These are phyloP conservation scores for Cynara cardunculus DNA, from an alignment of 129 eudicot species.

Conservation along the genomic window DNA sequence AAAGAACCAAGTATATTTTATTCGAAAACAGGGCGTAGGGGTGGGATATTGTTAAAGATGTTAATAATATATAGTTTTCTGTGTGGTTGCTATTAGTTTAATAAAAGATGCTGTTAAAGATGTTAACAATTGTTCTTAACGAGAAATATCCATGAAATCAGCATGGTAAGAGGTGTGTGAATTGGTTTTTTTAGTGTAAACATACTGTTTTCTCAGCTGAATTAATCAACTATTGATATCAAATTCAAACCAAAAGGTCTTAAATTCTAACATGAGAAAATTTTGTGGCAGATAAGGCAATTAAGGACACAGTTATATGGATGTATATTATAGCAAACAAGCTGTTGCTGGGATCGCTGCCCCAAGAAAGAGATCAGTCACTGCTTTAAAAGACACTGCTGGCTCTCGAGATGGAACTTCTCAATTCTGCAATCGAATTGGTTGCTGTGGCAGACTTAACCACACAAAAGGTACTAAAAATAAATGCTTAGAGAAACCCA, in stretches of 20 bases:
- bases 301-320: constrained; percentile 42
- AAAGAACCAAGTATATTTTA: not conserved
- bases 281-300: constrained; percentile 24
- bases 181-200: not conserved
- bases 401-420: constrained; percentile 40
- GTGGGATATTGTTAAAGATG: not conserved
- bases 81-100: not conserved
- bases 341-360: constrained; percentile 44
- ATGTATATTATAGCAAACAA: constrained; percentile 49
- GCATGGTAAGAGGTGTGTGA: too few species aligned
- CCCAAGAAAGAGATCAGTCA: constrained; percentile 46
- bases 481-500: constrained; percentile 49
- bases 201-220: not conserved
- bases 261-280: not conserved
- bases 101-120: not conserved
- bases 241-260: not conserved
- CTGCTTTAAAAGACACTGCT: constrained; percentile 40
- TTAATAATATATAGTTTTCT: not conserved
- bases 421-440: constrained; percentile 76
- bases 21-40: not conserved
- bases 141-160: too few species aligned
- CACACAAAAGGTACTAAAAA: constrained; percentile 35
- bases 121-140: not conserved
- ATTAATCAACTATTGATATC: not conserved
- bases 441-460: constrained; percentile 80